Conservation (phyloP, 2,329 filamentous ascomycete genomes). For the Fusarium udum region DNA sequence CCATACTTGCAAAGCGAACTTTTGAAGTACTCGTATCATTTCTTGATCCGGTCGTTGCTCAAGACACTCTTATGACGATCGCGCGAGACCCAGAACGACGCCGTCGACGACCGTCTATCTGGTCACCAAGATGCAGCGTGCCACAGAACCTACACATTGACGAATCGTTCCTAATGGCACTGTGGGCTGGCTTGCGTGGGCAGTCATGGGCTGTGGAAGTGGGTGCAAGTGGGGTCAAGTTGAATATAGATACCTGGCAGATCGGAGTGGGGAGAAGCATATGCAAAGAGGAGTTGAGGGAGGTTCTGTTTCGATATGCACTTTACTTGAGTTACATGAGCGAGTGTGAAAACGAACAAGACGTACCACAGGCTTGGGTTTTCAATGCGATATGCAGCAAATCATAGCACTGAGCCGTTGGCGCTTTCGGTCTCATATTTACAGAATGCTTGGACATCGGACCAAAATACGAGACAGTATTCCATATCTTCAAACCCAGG, state of each 20-base stretch:
- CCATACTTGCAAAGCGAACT: conserved; percentile 41
- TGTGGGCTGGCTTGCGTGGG: conserved; percentile 44
- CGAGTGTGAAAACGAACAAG: conserved; percentile 35
- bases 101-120: conserved; percentile 42
- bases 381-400: conserved; percentile 36
- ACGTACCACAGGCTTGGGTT: conserved; percentile 47
- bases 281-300: conserved; percentile 38
- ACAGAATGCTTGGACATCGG: not conserved
- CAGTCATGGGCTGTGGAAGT: conserved; percentile 34
- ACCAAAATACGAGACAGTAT: not conserved
- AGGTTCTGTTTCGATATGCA: conserved; percentile 48
- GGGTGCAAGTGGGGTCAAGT: not conserved
- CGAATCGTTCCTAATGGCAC: conserved; percentile 47
- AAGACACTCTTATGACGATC: conserved; percentile 34
- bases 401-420: not conserved
- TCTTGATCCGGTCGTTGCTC: conserved; percentile 41
- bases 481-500: not conserved
- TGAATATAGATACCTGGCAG: conserved; percentile 31
- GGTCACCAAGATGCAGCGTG: conserved; percentile 50
- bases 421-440: not conserved
- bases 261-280: conserved; percentile 34
- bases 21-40: conserved; percentile 46
- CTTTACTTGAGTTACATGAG: conserved; percentile 49
- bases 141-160: conserved; percentile 44
- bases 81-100: conserved; percentile 39